These are phyloP conservation scores for Tulasnella sp. DNA, from an alignment of 768 basidiomycete species.

Conservation along the genomic window DNA sequence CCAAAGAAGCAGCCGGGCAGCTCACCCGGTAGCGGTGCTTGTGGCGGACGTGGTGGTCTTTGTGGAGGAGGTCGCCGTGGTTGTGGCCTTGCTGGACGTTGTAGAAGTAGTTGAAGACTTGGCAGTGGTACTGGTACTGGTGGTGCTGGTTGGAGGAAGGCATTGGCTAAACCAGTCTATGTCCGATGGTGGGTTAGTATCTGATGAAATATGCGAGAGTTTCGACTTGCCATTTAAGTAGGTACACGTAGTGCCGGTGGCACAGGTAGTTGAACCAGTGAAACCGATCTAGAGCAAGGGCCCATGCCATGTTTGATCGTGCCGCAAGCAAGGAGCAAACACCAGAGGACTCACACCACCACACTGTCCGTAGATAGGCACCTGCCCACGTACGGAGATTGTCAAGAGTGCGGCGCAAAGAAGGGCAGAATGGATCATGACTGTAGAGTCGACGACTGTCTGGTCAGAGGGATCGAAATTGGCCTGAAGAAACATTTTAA, in stretches of 20 bases:
- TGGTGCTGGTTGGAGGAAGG: neutral
- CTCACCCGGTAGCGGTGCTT: neutral
- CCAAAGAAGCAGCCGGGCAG: too few relatives aligned
- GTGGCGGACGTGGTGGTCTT: neutral
- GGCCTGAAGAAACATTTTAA: too few relatives aligned
- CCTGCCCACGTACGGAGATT: too few relatives aligned
- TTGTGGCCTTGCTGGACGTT: neutral
- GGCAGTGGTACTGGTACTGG: neutral
- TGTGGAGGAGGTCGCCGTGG: neutral
- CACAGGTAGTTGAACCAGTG: neutral
- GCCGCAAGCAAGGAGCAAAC: too few relatives aligned
- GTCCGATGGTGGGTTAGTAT: neutral
- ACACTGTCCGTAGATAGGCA: too few relatives aligned
- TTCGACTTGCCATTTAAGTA: neutral
- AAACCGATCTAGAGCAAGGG: neutral
- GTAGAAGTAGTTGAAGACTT: neutral
- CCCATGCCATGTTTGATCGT: too few relatives aligned
- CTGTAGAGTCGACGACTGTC: too few relatives aligned
- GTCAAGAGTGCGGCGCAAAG: too few relatives aligned
- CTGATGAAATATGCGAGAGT: neutral
- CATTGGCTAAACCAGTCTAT: conserved; percentile 3
- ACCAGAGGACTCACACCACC: too few relatives aligned
- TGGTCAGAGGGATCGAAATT: too few relatives aligned
- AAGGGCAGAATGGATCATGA: too few relatives aligned
- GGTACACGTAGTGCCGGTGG: neutral